Base-by-base conservation (phyloP, 2,329 filamentous ascomycete genomes). In the Phaeosphaeria sp. region DNA sequence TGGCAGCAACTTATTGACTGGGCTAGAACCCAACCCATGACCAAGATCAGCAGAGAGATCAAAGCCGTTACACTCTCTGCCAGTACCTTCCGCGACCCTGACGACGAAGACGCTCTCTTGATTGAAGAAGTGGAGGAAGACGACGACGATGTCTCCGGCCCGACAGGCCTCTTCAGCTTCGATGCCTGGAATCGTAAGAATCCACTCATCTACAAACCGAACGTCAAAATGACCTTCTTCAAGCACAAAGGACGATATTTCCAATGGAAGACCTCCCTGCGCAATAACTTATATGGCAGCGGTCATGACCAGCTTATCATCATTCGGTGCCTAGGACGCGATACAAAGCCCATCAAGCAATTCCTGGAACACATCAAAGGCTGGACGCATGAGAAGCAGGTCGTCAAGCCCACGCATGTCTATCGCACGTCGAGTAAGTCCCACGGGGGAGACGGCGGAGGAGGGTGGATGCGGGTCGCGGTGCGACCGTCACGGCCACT, bases 401-500 rank as follows among this genome's bases (percentile, higher is more conserved):
- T 36, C 11, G 30, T 13, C 30, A 36, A 36, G 30, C 30, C 30
- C 15, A 36, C 30, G 30, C 30, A 36, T 27, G 46, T 49, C 6
- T 49, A 49, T 36, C 49, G 36, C 42, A 36, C 49, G 11, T 13
- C 21, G 6, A 30, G 18, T 9, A 50, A 33, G 48, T n/a, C 9
- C 18, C 11, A 50, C 11, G 9, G 30, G 3, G 30, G 30, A 7
- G 30, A 39, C 3, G 3, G 30, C 6, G 30, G 18, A 18, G 67
- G 68, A n/a, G n/a, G n/a, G n/a, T 83, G 81, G 81, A 71, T 72
- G 50, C 74, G 77, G 40, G 76, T 78, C 11, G 71, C 75, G 0
- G 71, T 85, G 25, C 81, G 91, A 1, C 90, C 90, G 0, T 86
- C 89, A 6, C 80, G 91, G 17, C 88, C 89, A 0, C 90, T 94